Percentiles rank a stretch among this genome's conserved stretches.
Conservation (phyloP, 306 rosid species). For the Vigna radiata region DNA sequence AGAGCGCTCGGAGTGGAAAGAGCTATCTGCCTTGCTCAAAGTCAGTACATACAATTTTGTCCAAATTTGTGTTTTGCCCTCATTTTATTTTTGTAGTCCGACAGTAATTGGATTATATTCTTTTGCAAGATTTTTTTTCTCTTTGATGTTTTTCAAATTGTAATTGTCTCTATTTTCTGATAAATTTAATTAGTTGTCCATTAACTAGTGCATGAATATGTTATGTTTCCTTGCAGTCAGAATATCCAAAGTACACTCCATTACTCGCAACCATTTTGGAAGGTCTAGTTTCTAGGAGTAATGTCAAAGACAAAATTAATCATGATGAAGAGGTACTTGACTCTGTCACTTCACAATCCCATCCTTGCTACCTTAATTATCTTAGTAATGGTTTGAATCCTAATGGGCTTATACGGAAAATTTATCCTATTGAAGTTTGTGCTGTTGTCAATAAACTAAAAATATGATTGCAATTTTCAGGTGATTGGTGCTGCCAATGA, state of each 20-base stretch:
- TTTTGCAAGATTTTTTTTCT: neutral
- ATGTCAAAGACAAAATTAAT: slow-evolving; percentile 60
- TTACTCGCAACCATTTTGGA: slow-evolving; percentile 89
- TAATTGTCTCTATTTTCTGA: slow-evolving; percentile 1
- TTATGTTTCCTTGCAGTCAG: slow-evolving; percentile 68
- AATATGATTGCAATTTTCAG: slow-evolving; percentile 55
- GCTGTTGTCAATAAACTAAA: slow-evolving; percentile 12
- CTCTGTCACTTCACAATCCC: neutral
- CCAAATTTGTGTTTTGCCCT: slow-evolving; percentile 3
- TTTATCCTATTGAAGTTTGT: slow-evolving; percentile 31
- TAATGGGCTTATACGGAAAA: neutral
- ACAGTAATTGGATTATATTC: slow-evolving; percentile 11
- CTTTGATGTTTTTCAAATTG: slow-evolving; percentile 3
- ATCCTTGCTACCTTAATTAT: slow-evolving; percentile 13
- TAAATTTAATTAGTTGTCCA: slow-evolving; percentile 12
- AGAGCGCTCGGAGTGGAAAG: slow-evolving; percentile 79
- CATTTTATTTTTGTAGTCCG: slow-evolving; percentile 31
- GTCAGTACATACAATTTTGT: slow-evolving; percentile 51
- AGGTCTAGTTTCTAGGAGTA: slow-evolving; percentile 70
- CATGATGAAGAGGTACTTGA: slow-evolving; percentile 70
- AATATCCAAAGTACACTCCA: slow-evolving; percentile 87
- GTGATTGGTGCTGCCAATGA: slow-evolving; percentile 85
- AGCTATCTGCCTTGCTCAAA: slow-evolving; percentile 74
- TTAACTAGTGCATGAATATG: slow-evolving; percentile 18
- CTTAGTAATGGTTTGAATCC: slow-evolving; percentile 11